Conservation (phyloP, 164 flowering plant genomes). For the Magnolia officinalis region DNA sequence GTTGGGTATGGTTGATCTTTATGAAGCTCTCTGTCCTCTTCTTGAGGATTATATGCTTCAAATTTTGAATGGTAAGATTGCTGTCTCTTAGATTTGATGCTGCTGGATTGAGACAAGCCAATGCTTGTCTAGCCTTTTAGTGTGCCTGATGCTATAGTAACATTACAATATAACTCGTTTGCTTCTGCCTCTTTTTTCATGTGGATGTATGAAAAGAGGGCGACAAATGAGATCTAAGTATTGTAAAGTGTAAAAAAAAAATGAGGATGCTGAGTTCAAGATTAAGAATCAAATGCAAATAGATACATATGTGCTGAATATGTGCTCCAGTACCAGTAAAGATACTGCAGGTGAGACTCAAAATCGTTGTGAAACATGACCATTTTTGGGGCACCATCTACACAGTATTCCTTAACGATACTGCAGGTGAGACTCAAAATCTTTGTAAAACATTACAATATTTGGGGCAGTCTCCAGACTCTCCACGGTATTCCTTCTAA, state of each 20-base stretch:
- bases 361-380: not conserved
- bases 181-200: not conserved
- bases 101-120: not conserved
- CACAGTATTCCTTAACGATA: too few relatives aligned
- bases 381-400: too few relatives aligned
- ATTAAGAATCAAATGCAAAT: not conserved
- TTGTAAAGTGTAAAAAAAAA: not conserved
- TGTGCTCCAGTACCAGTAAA: not conserved
- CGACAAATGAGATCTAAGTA: not conserved
- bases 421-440: not conserved
- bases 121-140: not conserved
- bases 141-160: not conserved
- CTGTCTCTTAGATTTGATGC: conserved; percentile 1
- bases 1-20: conserved; percentile 75
- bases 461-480: too few relatives aligned
- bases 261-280: not conserved
- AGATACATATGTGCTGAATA: not conserved
- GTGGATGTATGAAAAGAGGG: not conserved
- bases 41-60: conserved; percentile 69
- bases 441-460: not conserved
- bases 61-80: conserved; percentile 38
- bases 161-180: not conserved
- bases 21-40: conserved; percentile 62
- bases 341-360: not conserved
- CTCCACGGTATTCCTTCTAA: too few relatives aligned